These are phyloP conservation scores for Dactylellina leptospora DNA, from an alignment of 2,329 filamentous ascomycete genomes.

Conservation along the genomic window DNA sequence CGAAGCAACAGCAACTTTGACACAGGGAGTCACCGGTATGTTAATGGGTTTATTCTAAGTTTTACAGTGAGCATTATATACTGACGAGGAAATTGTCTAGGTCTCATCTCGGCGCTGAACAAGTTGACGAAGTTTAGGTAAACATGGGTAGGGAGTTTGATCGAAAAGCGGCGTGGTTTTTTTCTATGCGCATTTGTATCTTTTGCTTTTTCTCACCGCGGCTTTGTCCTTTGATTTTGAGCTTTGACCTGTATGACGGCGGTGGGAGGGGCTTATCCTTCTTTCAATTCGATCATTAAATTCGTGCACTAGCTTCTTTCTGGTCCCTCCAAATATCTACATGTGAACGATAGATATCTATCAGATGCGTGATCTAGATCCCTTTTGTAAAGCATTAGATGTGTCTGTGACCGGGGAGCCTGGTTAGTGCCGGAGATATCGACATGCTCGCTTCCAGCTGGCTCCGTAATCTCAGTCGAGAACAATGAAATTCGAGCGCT, in stretches of 20 bases:
- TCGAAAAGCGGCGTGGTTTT: not conserved
- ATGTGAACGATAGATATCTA: not conserved
- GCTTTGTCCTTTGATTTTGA: not conserved
- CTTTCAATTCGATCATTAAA: not conserved
- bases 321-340: not conserved
- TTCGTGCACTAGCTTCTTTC: not conserved
- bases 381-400: no score
- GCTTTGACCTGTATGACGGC: not conserved
- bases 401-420: not conserved
- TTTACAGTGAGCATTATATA: not conserved
- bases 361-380: not conserved
- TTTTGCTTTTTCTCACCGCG: not conserved
- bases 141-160: not conserved
- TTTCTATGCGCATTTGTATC: not conserved
- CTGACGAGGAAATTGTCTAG: slow-evolving; percentile 39
- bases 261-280: no score
- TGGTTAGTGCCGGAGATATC: not conserved
- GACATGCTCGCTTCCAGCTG: not conserved
- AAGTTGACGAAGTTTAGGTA: slow-evolving; percentile 47
- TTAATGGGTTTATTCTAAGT: slow-evolving; percentile 55
- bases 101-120: slow-evolving; percentile 13
- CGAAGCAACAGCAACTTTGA: slow-evolving; percentile 82
- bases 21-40: slow-evolving; percentile 89
- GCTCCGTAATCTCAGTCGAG: no score
- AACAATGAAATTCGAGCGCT: not conserved